Percentiles rank a stretch among this genome's conserved stretches.
These are phyloP conservation scores for Aspergillus neotritici DNA, from an alignment of 2,329 filamentous ascomycete species.

Conservation along the genomic window DNA sequence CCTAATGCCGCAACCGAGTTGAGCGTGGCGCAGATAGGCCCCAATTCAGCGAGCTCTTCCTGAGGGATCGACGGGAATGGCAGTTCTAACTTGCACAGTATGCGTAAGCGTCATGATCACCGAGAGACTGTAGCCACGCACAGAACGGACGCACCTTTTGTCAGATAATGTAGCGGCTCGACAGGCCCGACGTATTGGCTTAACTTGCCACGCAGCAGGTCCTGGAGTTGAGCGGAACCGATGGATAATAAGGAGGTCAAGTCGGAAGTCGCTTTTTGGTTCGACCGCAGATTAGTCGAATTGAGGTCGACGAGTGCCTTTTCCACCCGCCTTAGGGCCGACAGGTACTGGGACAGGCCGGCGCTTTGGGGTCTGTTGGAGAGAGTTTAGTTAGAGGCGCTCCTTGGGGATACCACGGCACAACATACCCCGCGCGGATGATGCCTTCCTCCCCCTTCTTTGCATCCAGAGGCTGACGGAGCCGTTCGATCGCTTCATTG, in stretches of 20 bases:
- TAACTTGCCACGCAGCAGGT: slow-evolving; percentile 72
- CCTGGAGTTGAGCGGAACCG: slow-evolving; percentile 77
- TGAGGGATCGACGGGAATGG: slow-evolving; percentile 76
- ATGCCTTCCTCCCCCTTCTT: slow-evolving; percentile 88
- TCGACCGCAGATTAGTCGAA: slow-evolving; percentile 83
- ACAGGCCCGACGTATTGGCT: slow-evolving; percentile 72
- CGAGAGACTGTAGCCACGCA: no score
- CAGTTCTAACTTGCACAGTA: slow-evolving; percentile 40
- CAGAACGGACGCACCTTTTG: slow-evolving; percentile 59
- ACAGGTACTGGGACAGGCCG: slow-evolving; percentile 77
- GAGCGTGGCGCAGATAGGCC: slow-evolving; percentile 75
- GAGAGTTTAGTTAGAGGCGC: background rate
- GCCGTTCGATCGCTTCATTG: slow-evolving; percentile 76
- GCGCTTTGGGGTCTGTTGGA: slow-evolving; percentile 63
- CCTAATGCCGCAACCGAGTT: slow-evolving; percentile 53
- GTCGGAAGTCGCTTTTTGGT: slow-evolving; percentile 81
- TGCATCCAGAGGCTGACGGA: slow-evolving; percentile 86
- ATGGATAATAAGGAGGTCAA: slow-evolving; percentile 70
- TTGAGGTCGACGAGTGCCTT: slow-evolving; percentile 79
- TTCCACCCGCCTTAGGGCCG: slow-evolving; percentile 81
- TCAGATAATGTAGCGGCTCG: slow-evolving; percentile 87
- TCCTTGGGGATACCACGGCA: slow-evolving; percentile 1
- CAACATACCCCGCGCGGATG: slow-evolving; percentile 64
- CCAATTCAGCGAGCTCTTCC: slow-evolving; percentile 68
- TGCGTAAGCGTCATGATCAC: background rate